phyloP scores from a whole-genome alignment of 352 stramenopile genomes.

The Phytophthora litchii region DNA sequence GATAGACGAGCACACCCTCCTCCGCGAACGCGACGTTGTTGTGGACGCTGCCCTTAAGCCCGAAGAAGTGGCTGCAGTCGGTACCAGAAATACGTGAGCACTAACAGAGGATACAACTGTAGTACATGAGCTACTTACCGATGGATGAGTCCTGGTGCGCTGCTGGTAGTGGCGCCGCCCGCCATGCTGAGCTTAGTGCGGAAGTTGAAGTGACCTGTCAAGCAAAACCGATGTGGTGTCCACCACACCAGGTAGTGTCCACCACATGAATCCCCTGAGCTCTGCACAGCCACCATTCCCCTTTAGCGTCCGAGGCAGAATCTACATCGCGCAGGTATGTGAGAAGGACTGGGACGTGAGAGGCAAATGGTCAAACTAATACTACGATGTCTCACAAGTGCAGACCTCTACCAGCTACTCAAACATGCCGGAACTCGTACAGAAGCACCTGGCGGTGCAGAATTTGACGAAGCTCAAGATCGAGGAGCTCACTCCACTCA shows the following conservation, averaged over 20 bases:
- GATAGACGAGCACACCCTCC: constrained; percentile 87
- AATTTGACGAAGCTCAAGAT: constrained; percentile 96
- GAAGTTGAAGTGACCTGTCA: constrained; percentile 25
- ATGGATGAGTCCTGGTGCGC: constrained; percentile 55
- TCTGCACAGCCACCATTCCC: constrained; percentile 24
- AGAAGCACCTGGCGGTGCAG: constrained; percentile 91
- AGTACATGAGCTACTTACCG: constrained; percentile 11
- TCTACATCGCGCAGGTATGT: not conserved
- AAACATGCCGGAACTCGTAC: constrained; percentile 66
- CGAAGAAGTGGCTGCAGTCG: constrained; percentile 72
- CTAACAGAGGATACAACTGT: constrained; percentile 6
- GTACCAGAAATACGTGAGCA: not conserved
- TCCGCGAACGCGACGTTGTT: constrained; percentile 88
- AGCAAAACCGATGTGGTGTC: constrained; percentile 2
- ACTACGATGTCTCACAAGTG: no score
- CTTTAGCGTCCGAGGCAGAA: constrained; percentile 12
- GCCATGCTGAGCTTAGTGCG: constrained; percentile 6
- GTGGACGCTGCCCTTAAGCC: constrained; percentile 81
- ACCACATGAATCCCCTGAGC: constrained; percentile 25
- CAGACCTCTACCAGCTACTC: not conserved
- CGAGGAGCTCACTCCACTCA: constrained; percentile 96
- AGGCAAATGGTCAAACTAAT: no score
- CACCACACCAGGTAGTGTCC: constrained; percentile 2
- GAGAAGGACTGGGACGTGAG: no score
- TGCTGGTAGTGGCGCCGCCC: constrained; percentile 23